A percentile compares a stretch with the other conserved stretches of the same genome.
Evolutionary conservation across 306 rosid genomes (phyloP).

Genomic region (Cucurbita argyrosperma): DNA sequence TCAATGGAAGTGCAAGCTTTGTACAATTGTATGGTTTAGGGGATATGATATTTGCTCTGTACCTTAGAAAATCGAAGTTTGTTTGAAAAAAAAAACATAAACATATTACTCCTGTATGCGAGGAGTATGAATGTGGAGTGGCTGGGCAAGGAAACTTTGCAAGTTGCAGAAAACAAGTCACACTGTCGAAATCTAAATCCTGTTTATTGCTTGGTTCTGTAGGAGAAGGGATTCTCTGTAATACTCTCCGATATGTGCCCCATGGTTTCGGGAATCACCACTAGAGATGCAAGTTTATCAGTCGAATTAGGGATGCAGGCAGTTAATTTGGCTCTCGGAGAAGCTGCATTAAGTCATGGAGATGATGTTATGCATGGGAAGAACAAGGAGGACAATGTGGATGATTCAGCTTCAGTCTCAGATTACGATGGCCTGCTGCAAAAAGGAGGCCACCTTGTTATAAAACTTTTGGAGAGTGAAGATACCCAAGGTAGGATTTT

Average conservation of each 20-base stretch:
- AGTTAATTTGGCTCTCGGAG: constrained; percentile 68
- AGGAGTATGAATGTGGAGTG: not conserved
- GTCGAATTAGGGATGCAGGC: constrained; percentile 76
- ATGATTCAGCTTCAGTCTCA: constrained; percentile 7
- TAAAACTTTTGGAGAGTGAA: constrained; percentile 86
- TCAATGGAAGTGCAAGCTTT: not conserved
- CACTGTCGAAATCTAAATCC: not conserved
- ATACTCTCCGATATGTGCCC: constrained; percentile 94
- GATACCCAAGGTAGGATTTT: constrained; percentile 53
- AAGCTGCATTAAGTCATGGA: constrained; percentile 17
- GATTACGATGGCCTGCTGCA: constrained; percentile 37
- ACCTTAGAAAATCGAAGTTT: not conserved
- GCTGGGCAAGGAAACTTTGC: not conserved
- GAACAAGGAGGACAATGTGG: constrained; percentile 6
- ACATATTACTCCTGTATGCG: too few species aligned
- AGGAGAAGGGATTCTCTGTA: constrained; percentile 50
- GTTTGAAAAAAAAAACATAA: not conserved
- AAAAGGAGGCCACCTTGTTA: constrained; percentile 60
- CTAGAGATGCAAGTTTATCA: constrained; percentile 67
- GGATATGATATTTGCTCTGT: not conserved
- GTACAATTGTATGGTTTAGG: not conserved
- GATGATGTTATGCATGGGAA: constrained; percentile 6
- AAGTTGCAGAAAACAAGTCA: not conserved
- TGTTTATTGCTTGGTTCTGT: not conserved
- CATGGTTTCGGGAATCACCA: constrained; percentile 65